Evolutionary conservation across 352 stramenopile genomes (phyloP), one percentile per base, ranked within the genome.

Genomic region (Phytophthora hibernalis): DNA sequence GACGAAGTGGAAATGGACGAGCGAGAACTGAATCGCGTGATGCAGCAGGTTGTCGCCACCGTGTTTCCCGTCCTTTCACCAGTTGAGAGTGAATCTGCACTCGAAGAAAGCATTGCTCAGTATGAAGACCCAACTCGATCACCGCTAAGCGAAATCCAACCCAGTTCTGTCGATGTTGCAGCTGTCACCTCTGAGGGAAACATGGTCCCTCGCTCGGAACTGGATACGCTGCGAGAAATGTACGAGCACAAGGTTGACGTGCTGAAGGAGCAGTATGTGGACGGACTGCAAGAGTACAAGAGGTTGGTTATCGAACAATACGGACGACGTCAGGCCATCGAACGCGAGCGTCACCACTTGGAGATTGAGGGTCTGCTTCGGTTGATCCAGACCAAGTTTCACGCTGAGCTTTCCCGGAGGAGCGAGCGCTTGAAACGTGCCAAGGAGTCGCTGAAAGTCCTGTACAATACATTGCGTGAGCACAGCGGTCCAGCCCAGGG

Each of bases 241-340:
- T 83, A 79, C 53, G 67, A 72, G 1, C 58, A 79, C 24, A 74
- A 90, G 57, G 55, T 92, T 0, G 67, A 72, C 12, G 62, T 44
- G 13, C 69, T 89, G 30, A 89, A 87, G 62, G 70, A 84, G 51
- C 80, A 89, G 59, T 91, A 91, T 48, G 75, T 91, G 15, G 58
- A 72, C 0, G 72, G 74, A 0, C 54, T 92, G 31, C 64, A 83
- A 20, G 84, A 91, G 56, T 92, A 92, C 76, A 92, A 92, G 64
- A 72, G 66, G 5, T 59, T 92, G 8, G 71, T 92, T n/a, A 77
- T 92, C 44, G 80, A 90, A 26, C 84, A 92, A 65, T 90, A 86
- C 47, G 82, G 82, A 38, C 72, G 80, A n/a, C 71, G 79, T 1
- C 84, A 90, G 49, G 66, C 47, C 38, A 74, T 90, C 20, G 78